phyloP scores from a whole-genome alignment of 1,139 yeast species.

The Scheffersomyces illinoinensis region DNA sequence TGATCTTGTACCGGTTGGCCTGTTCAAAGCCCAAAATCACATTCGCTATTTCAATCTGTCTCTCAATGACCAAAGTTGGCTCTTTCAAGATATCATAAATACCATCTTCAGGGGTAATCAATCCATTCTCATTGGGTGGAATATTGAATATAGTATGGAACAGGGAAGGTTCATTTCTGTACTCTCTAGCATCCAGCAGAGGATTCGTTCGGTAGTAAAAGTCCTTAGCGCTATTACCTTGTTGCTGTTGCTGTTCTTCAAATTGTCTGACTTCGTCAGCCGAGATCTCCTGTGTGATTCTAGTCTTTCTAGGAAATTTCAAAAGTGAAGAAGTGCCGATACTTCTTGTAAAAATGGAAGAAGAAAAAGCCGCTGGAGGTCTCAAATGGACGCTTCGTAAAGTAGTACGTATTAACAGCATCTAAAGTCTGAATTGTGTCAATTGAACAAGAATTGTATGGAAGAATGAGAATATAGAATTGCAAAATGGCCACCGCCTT shows the following conservation, averaged over 20 bases:
- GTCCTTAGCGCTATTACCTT: conserved; percentile 12
- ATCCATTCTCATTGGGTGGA: conserved; percentile 47
- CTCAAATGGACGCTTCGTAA: conserved; percentile 1
- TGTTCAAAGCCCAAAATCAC: conserved; percentile 88
- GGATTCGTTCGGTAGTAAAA: conserved; percentile 36
- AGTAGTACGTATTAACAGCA: background rate
- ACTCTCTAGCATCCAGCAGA: conserved; percentile 18
- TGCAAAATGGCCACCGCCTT: background rate
- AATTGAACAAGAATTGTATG: background rate
- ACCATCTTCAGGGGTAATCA: conserved; percentile 56
- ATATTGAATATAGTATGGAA: conserved; percentile 30
- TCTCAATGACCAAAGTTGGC: conserved; percentile 83
- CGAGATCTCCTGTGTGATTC: conserved; percentile 37
- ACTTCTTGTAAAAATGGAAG: background rate
- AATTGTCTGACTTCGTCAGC: conserved; percentile 37
- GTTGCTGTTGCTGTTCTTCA: conserved; percentile 11
- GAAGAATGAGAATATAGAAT: background rate
- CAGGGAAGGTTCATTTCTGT: conserved; percentile 23
- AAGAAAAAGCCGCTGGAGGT: background rate
- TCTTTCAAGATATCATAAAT: conserved; percentile 60
- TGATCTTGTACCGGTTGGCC: conserved; percentile 73
- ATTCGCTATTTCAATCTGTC: conserved; percentile 87
- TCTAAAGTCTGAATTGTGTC: background rate
- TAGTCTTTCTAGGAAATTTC: conserved; percentile 20
- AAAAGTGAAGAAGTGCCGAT: conserved; percentile 1